Percentiles rank a stretch among this genome's conserved stretches.
phyloP scores from a whole-genome alignment of 768 basidiomycete species.

The Hydnum rufescens region DNA sequence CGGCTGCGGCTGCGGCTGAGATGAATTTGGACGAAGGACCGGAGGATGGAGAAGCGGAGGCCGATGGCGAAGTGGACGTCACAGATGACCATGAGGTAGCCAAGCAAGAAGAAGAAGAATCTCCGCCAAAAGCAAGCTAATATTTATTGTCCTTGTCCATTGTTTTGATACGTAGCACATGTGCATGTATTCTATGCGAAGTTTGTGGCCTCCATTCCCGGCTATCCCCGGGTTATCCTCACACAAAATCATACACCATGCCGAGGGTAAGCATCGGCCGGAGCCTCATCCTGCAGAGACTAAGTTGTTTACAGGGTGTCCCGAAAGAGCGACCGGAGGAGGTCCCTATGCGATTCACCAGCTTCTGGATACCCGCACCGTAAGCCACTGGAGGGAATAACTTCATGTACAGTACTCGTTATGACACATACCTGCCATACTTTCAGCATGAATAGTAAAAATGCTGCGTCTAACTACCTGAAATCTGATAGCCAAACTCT shows the following conservation, averaged over 20 bases:
- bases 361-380: slow-evolving; percentile 63
- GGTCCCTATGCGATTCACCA: slow-evolving; percentile 60
- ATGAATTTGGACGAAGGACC: no score
- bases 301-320: slow-evolving; percentile 29
- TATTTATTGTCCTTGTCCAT: no score
- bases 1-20: no score
- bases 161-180: no score
- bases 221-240: no score
- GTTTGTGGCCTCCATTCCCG: no score
- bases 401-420: slow-evolving; percentile 2
- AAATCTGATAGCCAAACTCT: slow-evolving; percentile 55
- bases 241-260: not conserved
- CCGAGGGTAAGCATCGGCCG: not conserved
- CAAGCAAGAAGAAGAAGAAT: no score
- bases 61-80: no score
- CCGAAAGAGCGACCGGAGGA: slow-evolving; percentile 69
- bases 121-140: no score
- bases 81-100: no score
- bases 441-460: slow-evolving; percentile 44
- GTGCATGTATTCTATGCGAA: no score
- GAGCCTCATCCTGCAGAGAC: not conserved
- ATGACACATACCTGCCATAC: slow-evolving; percentile 24
- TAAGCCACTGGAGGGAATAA: slow-evolving; percentile 21
- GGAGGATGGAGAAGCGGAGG: no score
- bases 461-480: slow-evolving; percentile 56